Evolutionary conservation across 352 stramenopile species (phyloP).

Genomic region (Bremia lactucae): DNA sequence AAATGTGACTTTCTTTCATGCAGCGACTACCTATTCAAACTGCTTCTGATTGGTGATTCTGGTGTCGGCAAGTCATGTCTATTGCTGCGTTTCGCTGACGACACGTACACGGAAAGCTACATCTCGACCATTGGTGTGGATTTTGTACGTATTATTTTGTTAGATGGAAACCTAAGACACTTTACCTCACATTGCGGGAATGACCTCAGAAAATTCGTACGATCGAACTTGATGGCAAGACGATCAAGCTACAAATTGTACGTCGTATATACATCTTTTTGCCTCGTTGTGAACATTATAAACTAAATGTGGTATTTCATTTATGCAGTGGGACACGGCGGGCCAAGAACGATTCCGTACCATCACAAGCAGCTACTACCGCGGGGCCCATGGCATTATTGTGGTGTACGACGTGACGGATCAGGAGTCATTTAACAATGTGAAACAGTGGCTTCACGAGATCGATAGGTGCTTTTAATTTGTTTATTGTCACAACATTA

Average conservation of each 20-base stretch:
- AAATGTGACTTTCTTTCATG: slow-evolving; percentile 9
- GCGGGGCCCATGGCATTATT: slow-evolving; percentile 98
- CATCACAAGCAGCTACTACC: slow-evolving; percentile 99
- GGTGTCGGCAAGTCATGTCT: slow-evolving; percentile 98
- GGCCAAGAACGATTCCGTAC: slow-evolving; percentile 99
- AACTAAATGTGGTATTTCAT: background rate
- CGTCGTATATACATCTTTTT: too few relatives aligned
- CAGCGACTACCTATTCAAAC: slow-evolving; percentile 98
- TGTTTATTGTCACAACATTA: background rate
- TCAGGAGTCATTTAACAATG: slow-evolving; percentile 94
- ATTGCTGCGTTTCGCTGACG: slow-evolving; percentile 97
- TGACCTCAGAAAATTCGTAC: slow-evolving; percentile 94
- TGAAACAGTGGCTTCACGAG: slow-evolving; percentile 97
- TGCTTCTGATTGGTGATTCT: slow-evolving; percentile 96
- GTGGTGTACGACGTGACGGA: slow-evolving; percentile 99
- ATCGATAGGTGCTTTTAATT: slow-evolving; percentile 48
- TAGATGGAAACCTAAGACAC: background rate
- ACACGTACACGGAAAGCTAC: slow-evolving; percentile 99
- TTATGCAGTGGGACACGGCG: slow-evolving; percentile 94
- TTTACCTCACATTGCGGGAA: slow-evolving; percentile 11
- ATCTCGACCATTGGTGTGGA: slow-evolving; percentile 99
- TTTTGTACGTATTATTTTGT: slow-evolving; percentile 91
- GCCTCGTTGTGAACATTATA: too few relatives aligned
- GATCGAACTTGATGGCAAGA: slow-evolving; percentile 98
- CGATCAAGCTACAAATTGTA: slow-evolving; percentile 99